These are phyloP conservation scores for Phytophthora sansomeana DNA, from an alignment of 352 stramenopile genomes.

Conservation along the genomic window DNA sequence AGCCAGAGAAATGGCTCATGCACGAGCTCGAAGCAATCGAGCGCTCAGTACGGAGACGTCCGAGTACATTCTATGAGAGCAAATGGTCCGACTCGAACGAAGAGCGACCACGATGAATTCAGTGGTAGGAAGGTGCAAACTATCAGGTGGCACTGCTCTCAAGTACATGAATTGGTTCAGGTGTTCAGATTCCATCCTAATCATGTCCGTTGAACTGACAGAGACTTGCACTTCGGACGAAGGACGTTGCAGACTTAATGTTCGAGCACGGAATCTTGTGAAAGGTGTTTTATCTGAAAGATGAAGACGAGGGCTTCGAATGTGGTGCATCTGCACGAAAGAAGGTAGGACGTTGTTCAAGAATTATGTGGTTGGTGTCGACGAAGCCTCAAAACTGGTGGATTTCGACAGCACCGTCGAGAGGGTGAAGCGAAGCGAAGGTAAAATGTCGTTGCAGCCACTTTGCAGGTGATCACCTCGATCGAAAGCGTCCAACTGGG, in stretches of 20 bases:
- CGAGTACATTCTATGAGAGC: slow-evolving; percentile 34
- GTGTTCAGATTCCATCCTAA: background rate
- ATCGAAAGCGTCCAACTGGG: slow-evolving; percentile 9
- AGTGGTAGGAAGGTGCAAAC: slow-evolving; percentile 10
- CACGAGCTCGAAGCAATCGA: slow-evolving; percentile 32
- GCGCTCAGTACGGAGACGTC: slow-evolving; percentile 29
- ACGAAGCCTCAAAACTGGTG: background rate
- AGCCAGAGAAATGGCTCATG: slow-evolving; percentile 34
- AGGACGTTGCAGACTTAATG: too few relatives aligned
- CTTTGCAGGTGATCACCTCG: background rate
- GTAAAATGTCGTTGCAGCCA: slow-evolving; percentile 4
- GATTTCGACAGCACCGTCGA: background rate
- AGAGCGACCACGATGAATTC: background rate
- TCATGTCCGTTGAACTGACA: background rate
- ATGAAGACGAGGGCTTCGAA: background rate
- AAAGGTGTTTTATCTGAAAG: background rate
- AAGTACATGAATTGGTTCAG: background rate
- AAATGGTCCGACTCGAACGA: slow-evolving; percentile 6
- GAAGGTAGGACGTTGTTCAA: background rate
- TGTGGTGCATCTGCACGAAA: background rate
- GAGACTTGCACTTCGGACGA: background rate
- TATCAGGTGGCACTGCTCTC: slow-evolving; percentile 17
- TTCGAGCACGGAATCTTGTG: background rate
- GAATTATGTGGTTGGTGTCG: slow-evolving; percentile 8
- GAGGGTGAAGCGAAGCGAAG: slow-evolving; percentile 10